phyloP scores from a whole-genome alignment of 2,329 filamentous ascomycete species.

The Fusarium avenaceum region DNA sequence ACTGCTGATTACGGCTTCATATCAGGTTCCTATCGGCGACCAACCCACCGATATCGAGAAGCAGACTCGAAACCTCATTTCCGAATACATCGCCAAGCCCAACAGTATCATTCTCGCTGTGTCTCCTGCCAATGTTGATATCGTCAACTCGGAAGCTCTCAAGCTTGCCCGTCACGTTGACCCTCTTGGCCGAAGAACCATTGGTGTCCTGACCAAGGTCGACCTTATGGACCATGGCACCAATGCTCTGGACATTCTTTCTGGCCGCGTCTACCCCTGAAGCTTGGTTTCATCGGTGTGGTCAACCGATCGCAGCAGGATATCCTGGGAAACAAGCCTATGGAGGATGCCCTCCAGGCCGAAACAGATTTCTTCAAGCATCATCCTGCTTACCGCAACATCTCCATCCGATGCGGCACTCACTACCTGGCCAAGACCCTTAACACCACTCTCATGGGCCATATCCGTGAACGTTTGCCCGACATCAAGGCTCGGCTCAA shows the following conservation, averaged over 20 bases:
- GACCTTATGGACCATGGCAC: conserved; percentile 99
- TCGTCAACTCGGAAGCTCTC: conserved; percentile 97
- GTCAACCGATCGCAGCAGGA: conserved; percentile 99
- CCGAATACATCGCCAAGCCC: conserved; percentile 98
- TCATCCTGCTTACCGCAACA: conserved; percentile 97
- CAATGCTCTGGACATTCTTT: conserved; percentile 97
- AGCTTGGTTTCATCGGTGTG: conserved; percentile 97
- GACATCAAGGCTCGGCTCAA: conserved; percentile 99
- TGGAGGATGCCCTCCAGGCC: conserved; percentile 88
- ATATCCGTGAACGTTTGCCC: conserved; percentile 94
- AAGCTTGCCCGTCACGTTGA: conserved; percentile 98
- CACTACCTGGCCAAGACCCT: conserved; percentile 94
- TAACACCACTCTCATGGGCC: conserved; percentile 94
- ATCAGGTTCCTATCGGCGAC: conserved; percentile 92
- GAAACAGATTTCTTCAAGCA: conserved; percentile 97
- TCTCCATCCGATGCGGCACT: conserved; percentile 92
- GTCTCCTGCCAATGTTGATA: conserved; percentile 96
- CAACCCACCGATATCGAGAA: conserved; percentile 99
- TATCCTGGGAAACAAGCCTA: conserved; percentile 95
- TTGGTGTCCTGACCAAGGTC: conserved; percentile 96
- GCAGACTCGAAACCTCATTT: conserved; percentile 95
- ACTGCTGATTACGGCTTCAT: conserved; percentile 36
- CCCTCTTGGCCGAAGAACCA: conserved; percentile 91
- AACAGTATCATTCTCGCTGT: conserved; percentile 98
- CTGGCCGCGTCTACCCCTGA: conserved; percentile 94